A percentile compares a stretch with the other conserved stretches of the same genome.
phyloP scores from a whole-genome alignment of 768 basidiomycete species.

The Lyophyllum decastes region DNA sequence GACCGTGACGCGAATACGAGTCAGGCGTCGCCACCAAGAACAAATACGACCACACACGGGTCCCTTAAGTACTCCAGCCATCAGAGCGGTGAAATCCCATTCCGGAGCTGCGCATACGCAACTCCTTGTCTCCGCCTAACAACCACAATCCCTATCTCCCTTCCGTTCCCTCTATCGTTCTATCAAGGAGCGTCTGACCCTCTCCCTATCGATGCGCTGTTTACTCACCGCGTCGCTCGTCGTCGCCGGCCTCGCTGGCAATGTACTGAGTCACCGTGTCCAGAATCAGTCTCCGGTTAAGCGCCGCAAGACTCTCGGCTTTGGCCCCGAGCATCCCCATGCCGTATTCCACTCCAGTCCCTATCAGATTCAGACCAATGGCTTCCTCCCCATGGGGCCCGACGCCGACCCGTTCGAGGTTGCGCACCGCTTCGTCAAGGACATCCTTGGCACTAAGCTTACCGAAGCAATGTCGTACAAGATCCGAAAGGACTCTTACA shows the following conservation, averaged over 20 bases:
- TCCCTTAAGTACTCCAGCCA: conserved; percentile 16
- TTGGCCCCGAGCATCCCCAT: conserved; percentile 80
- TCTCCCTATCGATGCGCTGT: conserved; percentile 51
- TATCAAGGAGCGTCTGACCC: background rate
- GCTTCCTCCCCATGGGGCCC: conserved; percentile 37
- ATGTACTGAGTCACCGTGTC: conserved; percentile 47
- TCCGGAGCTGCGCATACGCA: conserved; percentile 18
- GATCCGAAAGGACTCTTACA: conserved; percentile 84
- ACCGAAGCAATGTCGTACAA: conserved; percentile 44
- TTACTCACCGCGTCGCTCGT: conserved; percentile 64
- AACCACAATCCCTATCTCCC: conserved; percentile 4
- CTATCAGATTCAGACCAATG: conserved; percentile 44
- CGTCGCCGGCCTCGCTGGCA: conserved; percentile 60
- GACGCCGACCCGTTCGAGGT: conserved; percentile 57
- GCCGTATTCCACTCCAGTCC: conserved; percentile 61
- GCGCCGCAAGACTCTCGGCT: conserved; percentile 83
- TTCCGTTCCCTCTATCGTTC: background rate
- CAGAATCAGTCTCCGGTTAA: conserved; percentile 30
- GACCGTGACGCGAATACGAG: background rate
- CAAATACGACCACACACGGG: conserved; percentile 20
- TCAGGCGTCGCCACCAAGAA: conserved; percentile 5
- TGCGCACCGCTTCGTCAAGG: conserved; percentile 61
- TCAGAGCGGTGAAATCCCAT: conserved; percentile 4
- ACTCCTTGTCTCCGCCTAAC: conserved; percentile 17
- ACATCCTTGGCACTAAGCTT: conserved; percentile 43